These are phyloP conservation scores for Fusarium graminum DNA, from an alignment of 2,329 filamentous ascomycete genomes.

Conservation along the genomic window DNA sequence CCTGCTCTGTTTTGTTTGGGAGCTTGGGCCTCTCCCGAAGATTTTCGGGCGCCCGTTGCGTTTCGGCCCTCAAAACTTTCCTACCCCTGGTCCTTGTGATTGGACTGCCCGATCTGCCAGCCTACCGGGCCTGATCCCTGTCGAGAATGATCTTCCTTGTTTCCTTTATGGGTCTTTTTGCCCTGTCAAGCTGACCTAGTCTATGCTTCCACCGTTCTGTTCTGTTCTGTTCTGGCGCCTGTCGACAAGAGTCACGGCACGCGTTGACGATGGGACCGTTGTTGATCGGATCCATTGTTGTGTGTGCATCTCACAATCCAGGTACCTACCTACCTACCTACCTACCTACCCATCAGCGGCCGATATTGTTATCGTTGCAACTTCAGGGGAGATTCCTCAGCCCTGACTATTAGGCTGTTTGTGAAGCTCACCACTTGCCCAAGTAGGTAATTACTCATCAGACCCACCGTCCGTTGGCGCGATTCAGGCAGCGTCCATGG, in stretches of 20 bases:
- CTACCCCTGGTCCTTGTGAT: constrained; percentile 5
- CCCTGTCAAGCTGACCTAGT: constrained; percentile 35
- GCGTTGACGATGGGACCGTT: constrained; percentile 32
- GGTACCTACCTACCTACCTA: neutral
- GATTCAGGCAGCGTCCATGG: constrained; percentile 22
- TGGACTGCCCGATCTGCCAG: constrained; percentile 24
- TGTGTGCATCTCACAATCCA: constrained; percentile 8
- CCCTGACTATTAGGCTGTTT: constrained; percentile 3
- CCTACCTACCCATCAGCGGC: neutral
- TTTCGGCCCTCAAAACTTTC: constrained; percentile 31
- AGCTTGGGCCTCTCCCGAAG: constrained; percentile 43
- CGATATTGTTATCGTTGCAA: neutral
- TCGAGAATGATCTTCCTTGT: constrained; percentile 32
- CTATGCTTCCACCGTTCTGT: constrained; percentile 38
- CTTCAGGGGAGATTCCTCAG: neutral
- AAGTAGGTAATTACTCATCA: neutral
- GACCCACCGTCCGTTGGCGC: constrained; percentile 16
- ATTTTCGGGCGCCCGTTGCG: constrained; percentile 47
- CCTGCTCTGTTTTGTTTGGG: neutral
- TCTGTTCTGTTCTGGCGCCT: constrained; percentile 21
- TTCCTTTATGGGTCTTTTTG: constrained; percentile 15
- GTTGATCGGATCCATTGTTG: constrained; percentile 39
- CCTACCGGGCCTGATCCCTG: constrained; percentile 25
- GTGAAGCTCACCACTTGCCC: neutral
- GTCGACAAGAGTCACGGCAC: constrained; percentile 22